These are phyloP conservation scores for Neofusicoccum kwambonambiense DNA, from an alignment of 2,329 filamentous ascomycete genomes.

Conservation along the genomic window DNA sequence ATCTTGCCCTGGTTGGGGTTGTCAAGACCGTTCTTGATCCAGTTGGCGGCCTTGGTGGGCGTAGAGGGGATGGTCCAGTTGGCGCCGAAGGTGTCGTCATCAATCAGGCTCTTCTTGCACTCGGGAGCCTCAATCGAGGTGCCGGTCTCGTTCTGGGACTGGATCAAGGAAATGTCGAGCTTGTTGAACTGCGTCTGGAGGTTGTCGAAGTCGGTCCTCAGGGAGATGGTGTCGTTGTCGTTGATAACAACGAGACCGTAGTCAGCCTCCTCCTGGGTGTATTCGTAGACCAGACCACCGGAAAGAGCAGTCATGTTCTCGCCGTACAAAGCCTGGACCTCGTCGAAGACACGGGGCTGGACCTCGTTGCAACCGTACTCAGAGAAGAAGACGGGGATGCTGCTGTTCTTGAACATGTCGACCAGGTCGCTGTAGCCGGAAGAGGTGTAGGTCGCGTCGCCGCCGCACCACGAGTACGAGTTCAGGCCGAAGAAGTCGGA, in stretches of 20 bases:
- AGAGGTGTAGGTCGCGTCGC: slow-evolving; percentile 60
- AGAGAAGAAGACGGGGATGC: slow-evolving; percentile 77
- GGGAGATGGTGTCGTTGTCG: slow-evolving; percentile 42
- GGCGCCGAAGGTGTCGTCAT: slow-evolving; percentile 63
- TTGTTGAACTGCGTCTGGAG: slow-evolving; percentile 73
- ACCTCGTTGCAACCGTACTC: slow-evolving; percentile 78
- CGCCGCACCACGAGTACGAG: slow-evolving; percentile 72
- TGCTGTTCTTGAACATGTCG: slow-evolving; percentile 61
- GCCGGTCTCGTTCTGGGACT: slow-evolving; percentile 60
- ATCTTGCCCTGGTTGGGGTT: slow-evolving; percentile 59
- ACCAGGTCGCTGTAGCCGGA: slow-evolving; percentile 65
- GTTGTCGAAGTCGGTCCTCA: slow-evolving; percentile 57
- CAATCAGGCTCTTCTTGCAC: slow-evolving; percentile 68
- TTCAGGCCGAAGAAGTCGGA: slow-evolving; percentile 78
- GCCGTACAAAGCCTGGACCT: slow-evolving; percentile 71
- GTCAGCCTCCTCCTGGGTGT: slow-evolving; percentile 66
- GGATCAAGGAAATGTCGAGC: slow-evolving; percentile 68
- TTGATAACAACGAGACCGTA: slow-evolving; percentile 51
- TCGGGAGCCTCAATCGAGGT: slow-evolving; percentile 57
- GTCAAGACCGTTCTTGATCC: slow-evolving; percentile 75
- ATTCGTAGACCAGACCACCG: slow-evolving; percentile 81
- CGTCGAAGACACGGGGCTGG: slow-evolving; percentile 69
- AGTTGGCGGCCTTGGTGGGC: slow-evolving; percentile 64
- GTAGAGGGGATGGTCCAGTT: slow-evolving; percentile 60
- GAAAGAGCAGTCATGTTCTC: slow-evolving; percentile 69